Evolutionary conservation across 2,329 filamentous ascomycete genomes (phyloP), one percentile per base, ranked within the genome.

Genomic region (Fusarium sublunatum): DNA sequence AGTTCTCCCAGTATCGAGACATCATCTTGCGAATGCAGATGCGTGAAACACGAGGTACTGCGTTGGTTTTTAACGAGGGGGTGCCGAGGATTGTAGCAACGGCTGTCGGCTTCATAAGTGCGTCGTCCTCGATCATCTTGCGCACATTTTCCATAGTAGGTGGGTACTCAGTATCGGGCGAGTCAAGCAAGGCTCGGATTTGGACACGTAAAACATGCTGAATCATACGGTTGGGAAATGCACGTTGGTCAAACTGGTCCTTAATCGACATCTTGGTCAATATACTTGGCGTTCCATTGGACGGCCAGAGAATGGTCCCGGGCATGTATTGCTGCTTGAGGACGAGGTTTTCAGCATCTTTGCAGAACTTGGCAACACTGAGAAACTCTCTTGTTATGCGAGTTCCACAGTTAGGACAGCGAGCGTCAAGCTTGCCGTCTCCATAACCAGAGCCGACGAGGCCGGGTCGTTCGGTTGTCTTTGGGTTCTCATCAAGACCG

Each of bases 1-100:
- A 79, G 70, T 91, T 91, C 22, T 86, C 82, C 87, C 88, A 90
- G 70, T 91, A 92, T 3, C 85, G 79, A 22, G 82, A 82, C 86
- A 92, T 89, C 86, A 90, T 89, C 72, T 85, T 86, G 12, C 88
- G 83, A 5, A 87, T 77, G 1, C 81, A 78, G 6, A 86, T 65
- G 6, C 78, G 74, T 24, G 80, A 74, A 6, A 70, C 61, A 24
- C 48, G 28, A 1, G 57, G 38, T 1, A 58, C 28, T 3, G 19
- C 24, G 4, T 19, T 19, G 38, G 6, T 22, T 40, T 41, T 8
- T 40, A 39, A 1, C 7, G 40, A 2, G 13, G 2, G 49, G 65
- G 5, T 73, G 35, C 60, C 25, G 71, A 54, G 19, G 15, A 69
- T 61, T 1, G 15, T 55, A 66, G 22, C 67, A 40, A 57, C 38